Percentiles rank a stretch among this genome's conserved stretches.
phyloP scores from a whole-genome alignment of 139 green algal genomes.

The Haematococcus lacustris region DNA sequence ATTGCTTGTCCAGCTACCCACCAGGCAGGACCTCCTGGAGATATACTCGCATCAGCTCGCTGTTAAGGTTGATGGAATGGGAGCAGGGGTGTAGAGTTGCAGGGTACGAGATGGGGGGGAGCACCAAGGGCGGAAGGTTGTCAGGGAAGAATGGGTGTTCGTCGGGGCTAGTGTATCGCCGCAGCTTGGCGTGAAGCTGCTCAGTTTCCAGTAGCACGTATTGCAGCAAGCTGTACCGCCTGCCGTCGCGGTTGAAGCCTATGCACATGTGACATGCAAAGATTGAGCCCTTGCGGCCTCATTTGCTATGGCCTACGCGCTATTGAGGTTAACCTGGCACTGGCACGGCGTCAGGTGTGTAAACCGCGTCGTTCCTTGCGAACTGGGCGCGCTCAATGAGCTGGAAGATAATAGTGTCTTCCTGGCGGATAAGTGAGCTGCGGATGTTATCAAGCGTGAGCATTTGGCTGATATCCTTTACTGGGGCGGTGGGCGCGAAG shows the following conservation, averaged over 20 bases:
- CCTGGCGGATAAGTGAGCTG: constrained; percentile 76
- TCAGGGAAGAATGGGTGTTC: constrained; percentile 88
- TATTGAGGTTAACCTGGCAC: constrained; percentile 69
- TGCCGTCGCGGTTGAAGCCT: constrained; percentile 44
- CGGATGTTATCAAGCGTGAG: background rate
- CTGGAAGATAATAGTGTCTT: constrained; percentile 97
- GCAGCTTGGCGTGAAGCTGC: constrained; percentile 79
- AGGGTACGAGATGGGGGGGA: constrained; percentile 58
- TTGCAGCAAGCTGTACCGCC: constrained; percentile 79
- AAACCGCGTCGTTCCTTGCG: constrained; percentile 73
- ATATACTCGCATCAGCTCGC: constrained; percentile 80
- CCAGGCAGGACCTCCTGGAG: constrained; percentile 71
- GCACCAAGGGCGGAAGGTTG: constrained; percentile 27
- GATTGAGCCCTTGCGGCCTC: too few relatives aligned
- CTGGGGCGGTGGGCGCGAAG: too few relatives aligned
- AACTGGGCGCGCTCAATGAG: constrained; percentile 95
- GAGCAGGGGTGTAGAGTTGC: constrained; percentile 59
- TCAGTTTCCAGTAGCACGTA: constrained; percentile 90
- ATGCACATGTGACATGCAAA: background rate
- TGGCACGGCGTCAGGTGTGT: constrained; percentile 57
- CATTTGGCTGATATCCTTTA: too few relatives aligned
- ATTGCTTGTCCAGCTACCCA: constrained; percentile 9
- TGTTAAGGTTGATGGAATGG: constrained; percentile 86
- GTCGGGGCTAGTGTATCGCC: constrained; percentile 88
- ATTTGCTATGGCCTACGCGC: too few relatives aligned